Percentiles rank a stretch among this genome's conserved stretches.
Evolutionary conservation across 192 early-diverging fungal species (phyloP).

Genomic region (Backusella westeae): DNA sequence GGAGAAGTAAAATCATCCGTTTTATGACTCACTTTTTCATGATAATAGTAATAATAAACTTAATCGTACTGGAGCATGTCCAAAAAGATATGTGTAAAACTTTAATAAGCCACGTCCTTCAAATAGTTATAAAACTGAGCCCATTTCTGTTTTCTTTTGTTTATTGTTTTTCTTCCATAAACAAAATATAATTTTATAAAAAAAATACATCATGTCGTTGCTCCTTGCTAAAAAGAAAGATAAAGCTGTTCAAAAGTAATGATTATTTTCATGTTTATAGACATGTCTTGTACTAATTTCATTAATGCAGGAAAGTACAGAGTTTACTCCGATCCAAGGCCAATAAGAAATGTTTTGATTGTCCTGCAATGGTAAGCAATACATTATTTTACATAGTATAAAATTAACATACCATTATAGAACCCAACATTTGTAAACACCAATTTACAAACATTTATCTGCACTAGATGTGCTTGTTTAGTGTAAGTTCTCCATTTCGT

Average conservation of each 20-base stretch:
- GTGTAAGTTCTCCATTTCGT: neutral
- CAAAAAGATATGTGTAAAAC: neutral
- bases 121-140: conserved; percentile 1
- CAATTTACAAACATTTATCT: neutral
- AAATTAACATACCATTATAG: neutral
- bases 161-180: neutral
- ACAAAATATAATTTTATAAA: neutral
- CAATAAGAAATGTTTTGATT: conserved; percentile 2
- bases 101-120: neutral
- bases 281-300: neutral
- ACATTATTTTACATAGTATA: neutral
- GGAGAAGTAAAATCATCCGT: neutral
- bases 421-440: conserved; percentile 1
- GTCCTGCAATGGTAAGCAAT: neutral
- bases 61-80: neutral
- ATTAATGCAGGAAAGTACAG: neutral
- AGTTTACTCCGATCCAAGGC: neutral
- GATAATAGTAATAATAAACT: neutral
- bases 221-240: neutral
- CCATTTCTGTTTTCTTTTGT: neutral
- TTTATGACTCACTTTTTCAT: neutral
- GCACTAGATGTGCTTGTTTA: neutral
- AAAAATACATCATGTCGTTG: neutral
- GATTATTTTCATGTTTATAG: neutral
- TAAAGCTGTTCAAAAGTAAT: conserved; percentile 4